A percentile compares a stretch with the other conserved stretches of the same genome.
Evolutionary conservation across 495 filamentous ascomycete species (phyloP).

Genomic region (Aspergillus ellipticus): DNA sequence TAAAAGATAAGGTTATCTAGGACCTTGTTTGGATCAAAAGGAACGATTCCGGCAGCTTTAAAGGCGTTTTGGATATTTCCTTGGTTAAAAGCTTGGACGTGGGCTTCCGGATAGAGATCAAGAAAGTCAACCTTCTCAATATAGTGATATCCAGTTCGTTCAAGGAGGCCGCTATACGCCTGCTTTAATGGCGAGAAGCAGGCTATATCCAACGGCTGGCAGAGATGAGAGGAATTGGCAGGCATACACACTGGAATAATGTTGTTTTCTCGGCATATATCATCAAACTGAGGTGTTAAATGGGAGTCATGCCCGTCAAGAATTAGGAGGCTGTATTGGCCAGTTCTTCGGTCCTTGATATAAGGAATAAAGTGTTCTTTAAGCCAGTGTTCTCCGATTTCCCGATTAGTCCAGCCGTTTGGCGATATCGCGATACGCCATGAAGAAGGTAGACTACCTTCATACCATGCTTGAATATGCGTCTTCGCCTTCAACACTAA

Average conservation of each 20-base stretch:
- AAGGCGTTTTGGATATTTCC: slow-evolving; percentile 15
- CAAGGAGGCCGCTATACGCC: slow-evolving; percentile 5
- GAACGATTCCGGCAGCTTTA: slow-evolving; percentile 4
- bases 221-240: slow-evolving; percentile 19
- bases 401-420: slow-evolving; percentile 28
- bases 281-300: slow-evolving; percentile 20
- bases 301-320: slow-evolving; percentile 23
- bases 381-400: slow-evolving; percentile 18
- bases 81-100: slow-evolving; percentile 4
- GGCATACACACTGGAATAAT: slow-evolving; percentile 26
- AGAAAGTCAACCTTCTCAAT: slow-evolving; percentile 19
- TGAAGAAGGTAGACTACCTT: neutral
- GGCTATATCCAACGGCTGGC: slow-evolving; percentile 5
- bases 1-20: slow-evolving; percentile 5
- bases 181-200: slow-evolving; percentile 6
- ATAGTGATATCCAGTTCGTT: slow-evolving; percentile 10
- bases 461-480: slow-evolving; percentile 4
- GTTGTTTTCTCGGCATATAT: slow-evolving; percentile 19
- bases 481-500: slow-evolving; percentile 6
- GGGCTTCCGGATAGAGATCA: slow-evolving; percentile 7
- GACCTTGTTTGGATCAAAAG: slow-evolving; percentile 6
- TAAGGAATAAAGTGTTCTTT: slow-evolving; percentile 13
- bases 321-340: too few species aligned
- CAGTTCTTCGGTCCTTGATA: neutral
- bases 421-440: slow-evolving; percentile 7